These are phyloP conservation scores for Moesziomyces sp. DNA, from an alignment of 1,284 basidiomycete species.

Conservation along the genomic window DNA sequence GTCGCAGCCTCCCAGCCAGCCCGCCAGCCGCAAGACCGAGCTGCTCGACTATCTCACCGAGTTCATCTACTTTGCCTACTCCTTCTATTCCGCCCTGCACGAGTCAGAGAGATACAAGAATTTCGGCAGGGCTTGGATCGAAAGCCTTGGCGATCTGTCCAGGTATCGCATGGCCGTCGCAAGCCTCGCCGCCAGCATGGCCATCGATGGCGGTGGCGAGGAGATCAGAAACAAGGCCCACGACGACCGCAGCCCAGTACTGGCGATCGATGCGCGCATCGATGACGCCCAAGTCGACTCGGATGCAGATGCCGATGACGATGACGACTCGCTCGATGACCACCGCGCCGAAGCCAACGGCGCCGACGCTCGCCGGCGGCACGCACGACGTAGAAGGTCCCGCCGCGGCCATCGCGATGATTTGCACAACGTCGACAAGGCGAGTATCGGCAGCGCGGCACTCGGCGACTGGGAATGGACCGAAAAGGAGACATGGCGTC, in stretches of 20 bases:
- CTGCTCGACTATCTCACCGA: slow-evolving; percentile 81
- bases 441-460: slow-evolving; percentile 85
- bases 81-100: slow-evolving; percentile 87
- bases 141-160: slow-evolving; percentile 94
- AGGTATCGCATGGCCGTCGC: slow-evolving; percentile 94
- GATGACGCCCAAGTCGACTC: slow-evolving; percentile 34
- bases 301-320: slow-evolving; percentile 6
- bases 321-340: not conserved
- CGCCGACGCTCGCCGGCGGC: not conserved
- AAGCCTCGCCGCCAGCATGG: slow-evolving; percentile 64
- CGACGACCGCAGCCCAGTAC: not conserved
- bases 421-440: slow-evolving; percentile 50
- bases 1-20: slow-evolving; percentile 67
- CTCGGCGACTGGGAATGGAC: slow-evolving; percentile 86
- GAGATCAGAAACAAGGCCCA: slow-evolving; percentile 28
- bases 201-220: slow-evolving; percentile 68
- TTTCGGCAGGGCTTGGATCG: slow-evolving; percentile 88
- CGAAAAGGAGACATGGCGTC: slow-evolving; percentile 91
- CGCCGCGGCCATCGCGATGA: not conserved
- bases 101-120: slow-evolving; percentile 80
- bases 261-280: slow-evolving; percentile 22
- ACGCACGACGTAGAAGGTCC: not conserved
- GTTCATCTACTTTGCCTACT: slow-evolving; percentile 94
- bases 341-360: not conserved
- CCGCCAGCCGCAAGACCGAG: slow-evolving; percentile 30